A percentile compares a stretch with the other conserved stretches of the same genome.
Evolutionary conservation across 2,329 filamentous ascomycete species (phyloP).

Genomic region (Beauveria brongniartii): DNA sequence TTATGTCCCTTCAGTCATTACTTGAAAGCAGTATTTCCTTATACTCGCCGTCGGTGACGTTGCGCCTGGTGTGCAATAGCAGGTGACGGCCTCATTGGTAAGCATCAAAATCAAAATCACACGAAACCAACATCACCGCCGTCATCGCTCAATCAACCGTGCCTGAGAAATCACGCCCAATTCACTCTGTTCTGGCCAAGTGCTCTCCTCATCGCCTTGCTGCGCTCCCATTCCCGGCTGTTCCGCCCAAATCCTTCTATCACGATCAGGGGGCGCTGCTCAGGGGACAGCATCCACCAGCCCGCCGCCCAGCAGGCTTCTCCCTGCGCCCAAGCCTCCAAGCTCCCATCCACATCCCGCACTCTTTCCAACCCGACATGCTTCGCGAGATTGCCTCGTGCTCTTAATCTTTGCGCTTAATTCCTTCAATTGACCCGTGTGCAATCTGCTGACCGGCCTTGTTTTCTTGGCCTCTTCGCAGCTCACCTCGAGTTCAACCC

Average conservation of each 20-base stretch:
- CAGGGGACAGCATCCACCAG: constrained; percentile 1
- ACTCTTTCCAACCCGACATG: neutral
- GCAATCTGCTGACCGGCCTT: neutral
- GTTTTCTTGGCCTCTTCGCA: neutral
- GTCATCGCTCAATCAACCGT: neutral
- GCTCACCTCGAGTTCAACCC: neutral
- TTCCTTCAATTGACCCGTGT: neutral
- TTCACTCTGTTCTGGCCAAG: neutral
- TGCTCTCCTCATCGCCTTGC: neutral
- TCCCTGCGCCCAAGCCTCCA: constrained; percentile 3
- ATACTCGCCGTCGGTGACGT: no score
- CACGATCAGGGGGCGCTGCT: neutral
- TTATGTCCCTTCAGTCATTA: no score
- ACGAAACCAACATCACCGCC: neutral
- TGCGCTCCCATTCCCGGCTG: neutral
- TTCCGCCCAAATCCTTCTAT: constrained; percentile 5
- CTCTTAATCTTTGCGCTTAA: neutral
- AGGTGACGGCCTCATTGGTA: neutral
- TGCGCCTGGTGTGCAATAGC: no score
- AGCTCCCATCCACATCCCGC: neutral
- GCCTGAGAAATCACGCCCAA: neutral
- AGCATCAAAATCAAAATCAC: neutral
- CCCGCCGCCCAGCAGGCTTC: neutral
- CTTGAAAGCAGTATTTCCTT: no score
- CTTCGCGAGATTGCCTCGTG: neutral